A percentile compares a stretch with the other conserved stretches of the same genome.
phyloP scores from a whole-genome alignment of 2,329 filamentous ascomycete genomes.

The Neonectria magnoliae region DNA sequence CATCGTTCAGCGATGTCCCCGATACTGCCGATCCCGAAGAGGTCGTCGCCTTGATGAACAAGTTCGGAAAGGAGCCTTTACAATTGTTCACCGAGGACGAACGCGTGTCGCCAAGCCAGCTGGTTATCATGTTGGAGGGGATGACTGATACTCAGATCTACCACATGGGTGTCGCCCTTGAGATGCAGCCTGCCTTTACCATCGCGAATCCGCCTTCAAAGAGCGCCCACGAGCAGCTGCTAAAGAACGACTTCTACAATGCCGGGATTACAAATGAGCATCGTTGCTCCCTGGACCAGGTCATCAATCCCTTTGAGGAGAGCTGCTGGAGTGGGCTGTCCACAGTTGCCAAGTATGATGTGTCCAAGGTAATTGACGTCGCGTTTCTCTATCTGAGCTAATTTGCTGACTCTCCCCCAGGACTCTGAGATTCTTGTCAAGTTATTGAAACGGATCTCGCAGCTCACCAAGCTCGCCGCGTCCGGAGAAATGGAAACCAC shows the following conservation, averaged over 20 bases:
- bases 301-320: conserved; percentile 55
- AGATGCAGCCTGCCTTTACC: conserved; percentile 58
- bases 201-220: conserved; percentile 58
- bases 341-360: conserved; percentile 56
- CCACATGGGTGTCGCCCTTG: conserved; percentile 52
- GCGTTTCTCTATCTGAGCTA: background rate
- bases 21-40: conserved; percentile 54
- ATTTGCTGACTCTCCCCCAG: conserved; percentile 44
- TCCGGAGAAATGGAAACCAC: conserved; percentile 65
- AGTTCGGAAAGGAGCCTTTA: conserved; percentile 64
- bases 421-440: conserved; percentile 54
- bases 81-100: conserved; percentile 59
- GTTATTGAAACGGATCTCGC: conserved; percentile 56
- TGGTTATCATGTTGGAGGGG: conserved; percentile 69
- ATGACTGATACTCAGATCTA: conserved; percentile 58
- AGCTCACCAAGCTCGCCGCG: conserved; percentile 57
- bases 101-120: conserved; percentile 57
- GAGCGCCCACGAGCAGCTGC: conserved; percentile 54
- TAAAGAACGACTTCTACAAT: conserved; percentile 54
- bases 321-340: conserved; percentile 58
- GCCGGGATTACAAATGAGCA: conserved; percentile 50
- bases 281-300: conserved; percentile 51
- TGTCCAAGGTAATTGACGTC: conserved; percentile 51
- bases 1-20: conserved; percentile 59
- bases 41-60: conserved; percentile 66